Evolutionary conservation across 169 alveolate genomes (phyloP).

Genomic region (Eimeria brunetti): DNA sequence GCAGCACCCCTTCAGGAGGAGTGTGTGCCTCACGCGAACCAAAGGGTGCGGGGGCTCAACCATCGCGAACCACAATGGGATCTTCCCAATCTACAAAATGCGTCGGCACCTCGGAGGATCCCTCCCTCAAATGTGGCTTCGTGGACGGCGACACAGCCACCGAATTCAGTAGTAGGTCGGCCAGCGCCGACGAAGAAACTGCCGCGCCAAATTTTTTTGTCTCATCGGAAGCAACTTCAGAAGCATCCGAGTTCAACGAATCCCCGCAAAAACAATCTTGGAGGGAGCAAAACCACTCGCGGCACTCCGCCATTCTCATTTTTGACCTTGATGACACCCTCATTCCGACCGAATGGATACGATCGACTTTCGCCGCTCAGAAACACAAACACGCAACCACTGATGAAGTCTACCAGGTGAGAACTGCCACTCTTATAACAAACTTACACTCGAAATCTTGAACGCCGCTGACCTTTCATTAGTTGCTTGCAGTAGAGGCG

Average conservation of each 20-base stretch:
- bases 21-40: constrained; percentile 57
- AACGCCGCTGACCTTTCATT: not conserved
- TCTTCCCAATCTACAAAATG: constrained; percentile 48
- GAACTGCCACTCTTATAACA: not conserved
- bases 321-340: constrained; percentile 90
- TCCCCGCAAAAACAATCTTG: not conserved
- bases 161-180: constrained; percentile 2
- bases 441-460: not conserved
- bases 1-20: constrained; percentile 41
- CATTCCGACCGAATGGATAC: constrained; percentile 90
- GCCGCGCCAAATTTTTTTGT: constrained; percentile 6
- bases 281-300: not conserved
- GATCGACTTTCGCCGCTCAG: constrained; percentile 77
- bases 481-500: not conserved
- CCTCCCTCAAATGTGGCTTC: not conserved
- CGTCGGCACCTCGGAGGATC: constrained; percentile 3
- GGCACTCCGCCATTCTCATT: constrained; percentile 82
- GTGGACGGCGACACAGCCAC: constrained; percentile 31
- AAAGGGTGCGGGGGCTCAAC: constrained; percentile 13
- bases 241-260: not conserved
- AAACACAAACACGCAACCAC: constrained; percentile 60
- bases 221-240: constrained; percentile 52
- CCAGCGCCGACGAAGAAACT: constrained; percentile 69
- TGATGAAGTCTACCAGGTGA: constrained; percentile 71
- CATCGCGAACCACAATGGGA: constrained; percentile 12